A percentile compares a stretch with the other conserved stretches of the same genome.
Evolutionary conservation across 768 basidiomycete species (phyloP).

Genomic region (Amanita thiersii): DNA sequence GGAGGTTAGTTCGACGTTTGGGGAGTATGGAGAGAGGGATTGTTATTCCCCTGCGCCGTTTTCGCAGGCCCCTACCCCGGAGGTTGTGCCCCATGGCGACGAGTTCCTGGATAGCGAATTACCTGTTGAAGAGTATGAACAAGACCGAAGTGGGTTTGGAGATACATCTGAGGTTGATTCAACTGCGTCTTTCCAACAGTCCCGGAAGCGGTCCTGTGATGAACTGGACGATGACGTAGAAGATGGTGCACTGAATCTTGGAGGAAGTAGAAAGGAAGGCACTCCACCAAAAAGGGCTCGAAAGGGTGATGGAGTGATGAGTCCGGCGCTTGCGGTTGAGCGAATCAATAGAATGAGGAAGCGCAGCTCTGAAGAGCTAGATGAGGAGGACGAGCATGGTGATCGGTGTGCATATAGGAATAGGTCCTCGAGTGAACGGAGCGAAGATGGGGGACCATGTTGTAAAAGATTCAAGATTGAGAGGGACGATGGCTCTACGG

Average conservation of each 20-base stretch:
- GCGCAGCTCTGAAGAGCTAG: slow-evolving; percentile 44
- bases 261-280: slow-evolving; percentile 4
- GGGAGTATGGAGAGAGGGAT: slow-evolving; percentile 17
- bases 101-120: slow-evolving; percentile 12
- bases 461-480: too few relatives aligned
- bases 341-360: slow-evolving; percentile 24
- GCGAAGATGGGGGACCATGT: background rate
- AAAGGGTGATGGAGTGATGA: slow-evolving; percentile 1
- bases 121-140: background rate
- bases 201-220: slow-evolving; percentile 15
- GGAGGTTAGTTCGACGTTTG: slow-evolving; percentile 25
- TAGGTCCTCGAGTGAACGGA: background rate
- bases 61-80: background rate
- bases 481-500: too few relatives aligned
- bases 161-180: slow-evolving; percentile 1
- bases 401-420: background rate
- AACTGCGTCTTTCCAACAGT: slow-evolving; percentile 1
- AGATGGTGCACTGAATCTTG: background rate
- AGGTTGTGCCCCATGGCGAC: slow-evolving; percentile 1
- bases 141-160: background rate
- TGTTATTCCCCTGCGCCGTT: slow-evolving; percentile 9
- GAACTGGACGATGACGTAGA: slow-evolving; percentile 13
- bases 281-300: slow-evolving; percentile 15
- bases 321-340: background rate
- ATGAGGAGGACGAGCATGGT: slow-evolving; percentile 15